Conservation (phyloP, 176 grass and related monocot species). For the Ensete glaucum region DNA sequence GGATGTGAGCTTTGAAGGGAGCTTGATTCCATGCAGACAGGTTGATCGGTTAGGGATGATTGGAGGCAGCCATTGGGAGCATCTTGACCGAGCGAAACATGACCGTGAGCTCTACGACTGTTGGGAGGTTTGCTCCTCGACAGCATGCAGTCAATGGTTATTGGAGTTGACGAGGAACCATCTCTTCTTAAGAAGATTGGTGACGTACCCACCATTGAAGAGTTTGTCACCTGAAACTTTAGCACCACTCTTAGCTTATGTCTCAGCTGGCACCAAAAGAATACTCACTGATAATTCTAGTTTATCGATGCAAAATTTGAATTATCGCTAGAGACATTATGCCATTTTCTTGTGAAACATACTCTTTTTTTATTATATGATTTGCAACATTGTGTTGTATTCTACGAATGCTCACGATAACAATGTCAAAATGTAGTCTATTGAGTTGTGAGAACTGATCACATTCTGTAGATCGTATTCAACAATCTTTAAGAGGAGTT, state of each 20-base stretch:
- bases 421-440: too few species aligned
- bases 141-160: slow-evolving; percentile 6
- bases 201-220: background rate
- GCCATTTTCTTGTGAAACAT: too few species aligned
- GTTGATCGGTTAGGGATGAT: background rate
- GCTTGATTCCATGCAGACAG: background rate
- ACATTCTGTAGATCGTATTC: too few species aligned
- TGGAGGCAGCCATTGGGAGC: background rate
- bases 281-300: too few species aligned
- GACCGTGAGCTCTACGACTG: background rate
- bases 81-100: background rate
- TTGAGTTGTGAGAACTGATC: too few species aligned
- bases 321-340: too few species aligned
- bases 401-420: too few species aligned
- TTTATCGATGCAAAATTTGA: too few species aligned
- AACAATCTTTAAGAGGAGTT: too few species aligned
- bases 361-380: too few species aligned
- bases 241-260: background rate
- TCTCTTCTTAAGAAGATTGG: background rate
- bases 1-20: slow-evolving; percentile 1
- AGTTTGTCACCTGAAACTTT: slow-evolving; percentile 4
- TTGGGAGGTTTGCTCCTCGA: background rate
- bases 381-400: too few species aligned
- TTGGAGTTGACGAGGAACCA: slow-evolving; percentile 1
- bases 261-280: too few species aligned